Evolutionary conservation across 202 grass and related monocot species (phyloP), one percentile per base, ranked within the genome.

Genomic region (Panicum hallii): DNA sequence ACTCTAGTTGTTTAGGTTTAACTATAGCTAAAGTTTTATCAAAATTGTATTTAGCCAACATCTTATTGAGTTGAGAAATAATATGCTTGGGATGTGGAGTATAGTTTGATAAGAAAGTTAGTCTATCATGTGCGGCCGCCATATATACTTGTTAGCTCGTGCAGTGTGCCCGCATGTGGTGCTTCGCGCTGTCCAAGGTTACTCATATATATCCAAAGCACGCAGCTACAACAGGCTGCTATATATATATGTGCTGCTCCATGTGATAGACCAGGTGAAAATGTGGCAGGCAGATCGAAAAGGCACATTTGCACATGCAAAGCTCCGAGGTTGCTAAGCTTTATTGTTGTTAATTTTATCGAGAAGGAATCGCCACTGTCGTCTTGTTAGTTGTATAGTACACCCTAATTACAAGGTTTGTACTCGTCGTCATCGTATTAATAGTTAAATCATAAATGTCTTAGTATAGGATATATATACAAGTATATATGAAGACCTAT

Each of bases 261-360:
- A 71, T 71, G 53, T 75, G 73, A 22, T 76, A 53, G 73, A 76
- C 73, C 53, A 76, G 53, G 53, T 76, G 53, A 26, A 57, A 42
- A 58, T 5, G 43, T 22, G 20, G 52, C 52, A 75, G 34, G 7
- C 48, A n/a, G 49, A 41, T 75, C 72, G 72, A 75, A 75, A 74
- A 58, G 52, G 72, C 52, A 42, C 50, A 38, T 40, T 5, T 3
- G 50, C 72, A 75, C 54, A 43, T 76, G 74, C 36, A 76, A 22
- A 19, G 11, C 74, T 60, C 53, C 74, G 38, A 60, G 53, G 50
- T 41, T 58, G 52, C 53, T n/a, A 58, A 41, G 17, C 10, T 74
- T 74, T 41, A 42, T 41, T 75, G 11, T 43, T 42, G 19, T 58
- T 64, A 3, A 36, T 13, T 76, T 44, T 60, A 3, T 26, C 54